Conservation (phyloP, 441 rosid species). For the Macaranga tanarius region DNA sequence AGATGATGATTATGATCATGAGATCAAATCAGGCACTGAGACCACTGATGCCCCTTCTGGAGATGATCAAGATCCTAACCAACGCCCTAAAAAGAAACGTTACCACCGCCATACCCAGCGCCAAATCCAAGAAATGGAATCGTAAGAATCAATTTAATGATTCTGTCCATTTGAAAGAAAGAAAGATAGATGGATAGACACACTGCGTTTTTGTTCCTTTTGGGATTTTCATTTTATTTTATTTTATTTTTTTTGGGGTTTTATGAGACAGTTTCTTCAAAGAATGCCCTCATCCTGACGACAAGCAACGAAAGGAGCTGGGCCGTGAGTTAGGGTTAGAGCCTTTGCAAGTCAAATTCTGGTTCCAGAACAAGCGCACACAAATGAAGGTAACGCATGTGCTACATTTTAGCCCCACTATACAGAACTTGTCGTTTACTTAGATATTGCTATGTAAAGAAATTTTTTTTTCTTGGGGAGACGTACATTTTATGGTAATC, state of each 20-base stretch:
- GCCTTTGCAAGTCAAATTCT: conserved; percentile 94
- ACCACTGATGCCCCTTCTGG: conserved; percentile 60
- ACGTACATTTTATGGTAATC: neutral
- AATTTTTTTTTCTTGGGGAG: neutral
- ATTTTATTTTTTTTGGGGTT: neutral
- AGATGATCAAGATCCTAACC: conserved; percentile 81
- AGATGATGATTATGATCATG: conserved; percentile 79
- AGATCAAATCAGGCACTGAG: conserved; percentile 77
- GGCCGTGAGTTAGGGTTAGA: conserved; percentile 74
- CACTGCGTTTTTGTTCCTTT: neutral
- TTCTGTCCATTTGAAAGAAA: too few relatives aligned
- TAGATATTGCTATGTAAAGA: neutral
- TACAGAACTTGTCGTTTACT: neutral
- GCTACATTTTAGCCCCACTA: neutral
- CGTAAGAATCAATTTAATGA: conserved; percentile 43
- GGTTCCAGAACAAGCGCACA: conserved; percentile 99
- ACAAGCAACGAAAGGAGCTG: conserved; percentile 90
- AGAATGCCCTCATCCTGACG: conserved; percentile 97
- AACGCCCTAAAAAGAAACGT: conserved; percentile 80
- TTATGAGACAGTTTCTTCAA: conserved; percentile 63
- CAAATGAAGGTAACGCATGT: conserved; percentile 77
- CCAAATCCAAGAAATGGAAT: conserved; percentile 93
- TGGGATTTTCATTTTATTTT: neutral
- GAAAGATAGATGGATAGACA: too few relatives aligned
- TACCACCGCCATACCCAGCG: conserved; percentile 95